Base-by-base conservation (phyloP, 371 early-diverging fungal species). In the Apophysomyces sp. region DNA sequence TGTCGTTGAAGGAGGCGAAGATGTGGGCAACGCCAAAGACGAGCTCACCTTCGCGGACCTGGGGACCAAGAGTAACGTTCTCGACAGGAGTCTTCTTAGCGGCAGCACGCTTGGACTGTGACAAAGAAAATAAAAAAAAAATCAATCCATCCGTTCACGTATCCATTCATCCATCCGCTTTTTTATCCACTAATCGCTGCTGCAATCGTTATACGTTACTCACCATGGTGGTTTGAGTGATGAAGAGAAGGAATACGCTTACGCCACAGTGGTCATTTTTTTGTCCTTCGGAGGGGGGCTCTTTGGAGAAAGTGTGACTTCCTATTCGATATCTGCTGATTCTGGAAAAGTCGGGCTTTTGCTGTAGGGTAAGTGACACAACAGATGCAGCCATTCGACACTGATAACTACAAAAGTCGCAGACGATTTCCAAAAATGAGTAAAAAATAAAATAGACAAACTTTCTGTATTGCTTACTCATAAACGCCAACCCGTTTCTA, bases 21-120 rank as follows among this genome's bases (percentile, higher is more conserved):
- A 99, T 99, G 92, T 98, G 99, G 65, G 98, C 99, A 86, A 99
- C 99, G 74, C 99, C 99, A 72, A 99, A 98, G 71, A 99, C 98
- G 79, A 93, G 88, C 87, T 99, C 98, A 76, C 98, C 98, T 74
- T 94, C 96, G 75, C 94, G 93, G 80, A 94, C 96, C 85, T 96
- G 92, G 72, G 99, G 99, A 67, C 99, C 99, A 72, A 98, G 93
- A 66, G 92, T 88, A 81, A 90, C 93, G 86, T 94, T 94, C 76
- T 95, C 89, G 70, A 80, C 87, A 67, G 80, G 71, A 75, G 88
- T 89, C 80, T 91, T 89, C 49, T 65, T 71, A 56, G 63, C 73
- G 61, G 68, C 74, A 76, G 80, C 85, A 81, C 90, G 90, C 82
- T 84, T 89, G 67, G 85, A 86, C 91, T 92, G 78, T 15, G 41